Evolutionary conservation across 1,284 basidiomycete species (phyloP), one percentile per base, ranked within the genome.

Genomic region (Porodaedalea pini): DNA sequence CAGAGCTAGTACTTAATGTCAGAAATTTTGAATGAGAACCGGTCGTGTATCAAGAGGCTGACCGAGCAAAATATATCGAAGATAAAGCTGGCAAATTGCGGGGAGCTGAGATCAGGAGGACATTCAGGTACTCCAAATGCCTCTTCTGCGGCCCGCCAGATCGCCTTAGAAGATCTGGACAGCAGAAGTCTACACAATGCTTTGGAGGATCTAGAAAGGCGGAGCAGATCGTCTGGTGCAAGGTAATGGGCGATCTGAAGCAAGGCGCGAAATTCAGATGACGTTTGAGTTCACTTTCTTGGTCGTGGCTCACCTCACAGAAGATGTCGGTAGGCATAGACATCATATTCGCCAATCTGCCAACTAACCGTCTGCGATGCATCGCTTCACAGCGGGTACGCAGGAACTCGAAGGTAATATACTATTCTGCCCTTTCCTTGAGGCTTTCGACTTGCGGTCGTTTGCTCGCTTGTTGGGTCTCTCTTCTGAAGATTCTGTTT

Each of bases 31-130:
- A 32, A 51, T n/a, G n/a, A 17, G 4, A 51, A 19, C 3, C 32
- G 34, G n/a, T 5, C 3, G 19, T 11, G 8, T 13, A 27, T 3
- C 5, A 13, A n/a, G 4, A 4, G 7, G 29, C 47, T 44, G 19
- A 51, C 55, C 23, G 32, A 50, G 39, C 55, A 57, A 32, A 50
- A 40, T 29, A n/a, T 39, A 21, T 51, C 55, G 17, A 50, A 57
- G 7, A 57, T 4, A n/a, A 57, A 29, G 27, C 49, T 51, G 15
- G 55, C 55, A 31, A 40, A 57, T 32, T 57, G 47, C 17, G 55
- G 47, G 11, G 11, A 39, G 19, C 29, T 51, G n/a, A 57, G 49
- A 29, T 57, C 47, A 19, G 45, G 23, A 21, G 55, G 55, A 11
- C 45, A 41, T 15, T 25, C 17, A 3, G 55, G 55, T 25, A 57